Conservation (phyloP, 768 basidiomycete genomes). For the Paxillus ammoniavirescens region DNA sequence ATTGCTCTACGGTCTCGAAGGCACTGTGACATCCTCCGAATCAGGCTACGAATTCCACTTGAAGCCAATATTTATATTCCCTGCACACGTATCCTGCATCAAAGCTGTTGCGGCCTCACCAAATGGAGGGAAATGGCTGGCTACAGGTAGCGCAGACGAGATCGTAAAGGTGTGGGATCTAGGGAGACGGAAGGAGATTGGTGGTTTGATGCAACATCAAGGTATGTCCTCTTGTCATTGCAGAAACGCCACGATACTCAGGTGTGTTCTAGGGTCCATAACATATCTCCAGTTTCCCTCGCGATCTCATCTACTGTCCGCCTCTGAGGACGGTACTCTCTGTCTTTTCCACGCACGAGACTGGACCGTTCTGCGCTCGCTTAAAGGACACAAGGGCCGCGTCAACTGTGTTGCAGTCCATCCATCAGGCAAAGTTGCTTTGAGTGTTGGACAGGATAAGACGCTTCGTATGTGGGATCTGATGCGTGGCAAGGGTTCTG, state of each 20-base stretch:
- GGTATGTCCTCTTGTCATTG: conserved; percentile 45
- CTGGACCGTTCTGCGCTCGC: conserved; percentile 83
- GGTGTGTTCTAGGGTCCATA: conserved; percentile 68
- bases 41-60: conserved; percentile 40
- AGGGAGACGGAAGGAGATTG: conserved; percentile 86
- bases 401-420: conserved; percentile 91
- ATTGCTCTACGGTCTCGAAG: conserved; percentile 86
- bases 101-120: conserved; percentile 89
- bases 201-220: conserved; percentile 92
- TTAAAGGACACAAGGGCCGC: conserved; percentile 93
- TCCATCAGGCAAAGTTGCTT: conserved; percentile 86
- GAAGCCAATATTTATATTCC: conserved; percentile 91
- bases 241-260: neutral
- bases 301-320: conserved; percentile 84
- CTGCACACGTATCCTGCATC: conserved; percentile 92
- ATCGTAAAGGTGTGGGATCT: conserved; percentile 98
- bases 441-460: conserved; percentile 88
- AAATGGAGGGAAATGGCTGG: conserved; percentile 92
- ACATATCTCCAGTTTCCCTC: conserved; percentile 86
- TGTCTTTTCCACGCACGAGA: conserved; percentile 91
- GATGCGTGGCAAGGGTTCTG: conserved; percentile 89
- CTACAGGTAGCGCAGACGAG: conserved; percentile 94
- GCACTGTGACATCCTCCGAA: conserved; percentile 40
- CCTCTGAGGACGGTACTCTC: conserved; percentile 90
- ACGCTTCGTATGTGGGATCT: conserved; percentile 98